Evolutionary conservation across 139 green algal species (phyloP).

Genomic region (Marvania coccoides): DNA sequence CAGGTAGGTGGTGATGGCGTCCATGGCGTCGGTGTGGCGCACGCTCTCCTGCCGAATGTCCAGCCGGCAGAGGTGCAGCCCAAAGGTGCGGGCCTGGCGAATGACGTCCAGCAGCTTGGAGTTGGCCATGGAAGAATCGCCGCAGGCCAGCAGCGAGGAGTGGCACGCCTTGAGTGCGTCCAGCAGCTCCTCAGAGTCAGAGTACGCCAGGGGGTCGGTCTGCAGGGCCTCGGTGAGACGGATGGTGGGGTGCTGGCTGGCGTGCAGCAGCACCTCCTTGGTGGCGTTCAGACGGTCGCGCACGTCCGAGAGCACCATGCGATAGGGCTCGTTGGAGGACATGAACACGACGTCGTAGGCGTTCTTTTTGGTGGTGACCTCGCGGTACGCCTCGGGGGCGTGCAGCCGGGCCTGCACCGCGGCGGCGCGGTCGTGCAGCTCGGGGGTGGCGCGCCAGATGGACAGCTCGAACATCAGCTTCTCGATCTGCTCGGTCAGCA

Average conservation of each 20-base stretch:
- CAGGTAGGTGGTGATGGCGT: conserved; percentile 82
- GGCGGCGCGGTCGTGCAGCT: conserved; percentile 49
- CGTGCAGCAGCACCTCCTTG: conserved; percentile 68
- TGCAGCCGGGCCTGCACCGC: conserved; percentile 28
- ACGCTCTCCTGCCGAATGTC: conserved; percentile 68
- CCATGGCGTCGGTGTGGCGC: conserved; percentile 67
- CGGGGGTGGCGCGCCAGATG: conserved; percentile 78
- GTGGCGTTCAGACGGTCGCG: conserved; percentile 74
- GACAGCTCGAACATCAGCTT: conserved; percentile 88
- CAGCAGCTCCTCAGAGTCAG: conserved; percentile 36
- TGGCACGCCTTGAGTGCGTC: conserved; percentile 72
- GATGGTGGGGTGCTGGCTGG: conserved; percentile 52
- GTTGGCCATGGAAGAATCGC: conserved; percentile 60
- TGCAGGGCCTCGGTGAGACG: conserved; percentile 47
- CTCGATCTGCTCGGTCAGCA: conserved; percentile 55
- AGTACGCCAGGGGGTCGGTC: conserved; percentile 32
- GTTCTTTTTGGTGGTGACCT: conserved; percentile 73
- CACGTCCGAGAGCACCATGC: conserved; percentile 82
- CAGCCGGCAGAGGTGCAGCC: conserved; percentile 58
- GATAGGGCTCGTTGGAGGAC: conserved; percentile 79
- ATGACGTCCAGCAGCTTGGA: conserved; percentile 61
- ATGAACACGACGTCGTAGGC: conserved; percentile 42
- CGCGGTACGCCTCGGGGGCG: conserved; percentile 32
- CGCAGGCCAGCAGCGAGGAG: conserved; percentile 48
- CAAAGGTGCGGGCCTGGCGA: conserved; percentile 50